Base-by-base conservation (phyloP, 768 basidiomycete species). In the Kwoniella botswanensis region DNA sequence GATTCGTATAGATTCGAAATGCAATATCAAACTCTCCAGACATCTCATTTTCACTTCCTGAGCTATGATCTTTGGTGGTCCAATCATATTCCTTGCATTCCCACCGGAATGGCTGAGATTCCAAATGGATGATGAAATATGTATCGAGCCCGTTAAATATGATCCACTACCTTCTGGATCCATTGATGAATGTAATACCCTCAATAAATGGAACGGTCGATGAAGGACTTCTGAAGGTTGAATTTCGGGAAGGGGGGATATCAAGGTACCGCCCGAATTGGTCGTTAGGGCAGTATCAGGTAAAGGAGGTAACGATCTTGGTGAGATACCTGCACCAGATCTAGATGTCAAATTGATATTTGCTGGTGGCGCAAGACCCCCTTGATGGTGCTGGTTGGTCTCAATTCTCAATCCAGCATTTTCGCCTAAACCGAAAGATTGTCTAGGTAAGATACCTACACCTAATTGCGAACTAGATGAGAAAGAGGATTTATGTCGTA, bases 171-270 rank as follows among this genome's bases (percentile, higher is more conserved):
- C 59, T 3, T 74, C 68, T 9, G 76, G 77, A 59, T 78, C 77
- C 79, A 80, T 80, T 0, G 77, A 78, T 2, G 29, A 17, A 42
- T 72, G 67, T 3, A 81, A 44, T 5, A 71, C 55, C 6, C 78
- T 72, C n/a, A 81, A 62, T 13, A 81, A 65, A 52, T 81, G 79
- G 69, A 79, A 81, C 1, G 77, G 76, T 15, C 79, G 75, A 65
- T 76, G 78, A 4, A 73, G 12, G 4, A 71, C 41, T 22, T 74
- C 68, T 0, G 58, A 41, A 5, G 79, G 79, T 56, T 78, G 77
- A 10, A 53, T 21, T 65, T 78, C 79, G 0, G 79, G 79, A n/a
- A 77, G 17, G 11, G 79, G 79, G n/a, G 79, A 81, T 17, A 81
- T 72, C 5, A 81, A 62, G 4, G 52, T 24, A 18, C 68, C 67